phyloP scores from a whole-genome alignment of 1,284 basidiomycete genomes.

The Pseudozyma tsukubaensis region DNA sequence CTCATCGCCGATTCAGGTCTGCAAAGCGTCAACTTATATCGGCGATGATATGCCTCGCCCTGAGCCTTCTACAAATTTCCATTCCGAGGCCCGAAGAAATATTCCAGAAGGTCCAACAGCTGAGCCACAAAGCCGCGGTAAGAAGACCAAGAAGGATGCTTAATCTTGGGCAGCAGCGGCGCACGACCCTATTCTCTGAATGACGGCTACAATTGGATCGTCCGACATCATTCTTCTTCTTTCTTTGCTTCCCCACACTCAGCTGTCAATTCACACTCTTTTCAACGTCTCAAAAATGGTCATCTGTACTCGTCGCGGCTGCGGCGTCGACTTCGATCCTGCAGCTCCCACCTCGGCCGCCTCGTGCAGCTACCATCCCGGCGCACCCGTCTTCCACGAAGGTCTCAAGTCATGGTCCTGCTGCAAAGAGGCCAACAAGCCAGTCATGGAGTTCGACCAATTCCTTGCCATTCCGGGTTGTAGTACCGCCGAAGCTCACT shows the following conservation, averaged over 20 bases:
- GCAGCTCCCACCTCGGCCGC: conserved; percentile 15
- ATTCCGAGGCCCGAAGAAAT: conserved; percentile 23
- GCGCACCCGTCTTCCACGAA: conserved; percentile 67
- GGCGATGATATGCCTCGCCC: too few species aligned
- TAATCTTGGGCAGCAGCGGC: too few species aligned
- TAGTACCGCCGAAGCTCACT: conserved; percentile 46
- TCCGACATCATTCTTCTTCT: conserved; percentile 23
- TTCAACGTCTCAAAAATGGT: conserved; percentile 41
- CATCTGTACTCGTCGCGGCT: conserved; percentile 64
- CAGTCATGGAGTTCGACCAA: conserved; percentile 68
- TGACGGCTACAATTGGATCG: conserved; percentile 5
- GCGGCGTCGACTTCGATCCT: conserved; percentile 58
- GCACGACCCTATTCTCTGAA: not conserved
- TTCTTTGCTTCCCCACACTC: not conserved
- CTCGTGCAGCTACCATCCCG: conserved; percentile 63
- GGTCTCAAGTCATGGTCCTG: conserved; percentile 68
- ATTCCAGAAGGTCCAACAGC: conserved; percentile 1
- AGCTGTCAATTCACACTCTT: not conserved
- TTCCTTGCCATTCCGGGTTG: conserved; percentile 65
- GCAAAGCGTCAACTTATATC: too few species aligned
- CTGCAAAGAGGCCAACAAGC: conserved; percentile 67
- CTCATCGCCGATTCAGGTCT: conserved; percentile 10
- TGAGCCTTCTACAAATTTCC: conserved; percentile 38
- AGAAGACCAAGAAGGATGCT: not conserved
- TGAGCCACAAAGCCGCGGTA: not conserved